Evolutionary conservation across 2,329 filamentous ascomycete genomes (phyloP).

Genomic region (Gnomoniopsis sp.): DNA sequence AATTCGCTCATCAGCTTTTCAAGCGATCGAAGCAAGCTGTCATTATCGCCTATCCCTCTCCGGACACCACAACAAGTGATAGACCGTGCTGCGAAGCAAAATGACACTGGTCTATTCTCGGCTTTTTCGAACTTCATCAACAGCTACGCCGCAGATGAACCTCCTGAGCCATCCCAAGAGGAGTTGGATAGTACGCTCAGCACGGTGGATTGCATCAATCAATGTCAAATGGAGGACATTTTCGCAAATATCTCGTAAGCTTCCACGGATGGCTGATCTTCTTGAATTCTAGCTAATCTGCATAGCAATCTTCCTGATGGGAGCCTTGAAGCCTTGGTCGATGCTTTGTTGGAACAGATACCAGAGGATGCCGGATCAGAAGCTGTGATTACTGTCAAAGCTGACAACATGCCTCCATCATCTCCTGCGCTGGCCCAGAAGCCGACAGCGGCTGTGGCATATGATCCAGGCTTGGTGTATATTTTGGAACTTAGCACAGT

Average conservation of each 20-base stretch:
- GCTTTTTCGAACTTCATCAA: constrained; percentile 95
- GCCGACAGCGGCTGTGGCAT: constrained; percentile 55
- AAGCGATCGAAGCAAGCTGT: constrained; percentile 58
- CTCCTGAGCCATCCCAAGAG: constrained; percentile 94
- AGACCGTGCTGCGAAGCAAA: constrained; percentile 74
- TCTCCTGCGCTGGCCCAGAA: constrained; percentile 60
- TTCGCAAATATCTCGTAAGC: constrained; percentile 78
- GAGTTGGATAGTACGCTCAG: constrained; percentile 94
- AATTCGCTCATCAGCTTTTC: constrained; percentile 86
- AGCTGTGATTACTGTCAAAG: constrained; percentile 83
- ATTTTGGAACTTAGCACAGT: constrained; percentile 88
- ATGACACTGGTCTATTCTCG: constrained; percentile 84
- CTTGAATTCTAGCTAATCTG: not conserved
- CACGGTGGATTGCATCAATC: constrained; percentile 89
- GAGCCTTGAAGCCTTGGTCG: constrained; percentile 50
- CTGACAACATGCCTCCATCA: constrained; percentile 66
- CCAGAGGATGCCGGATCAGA: constrained; percentile 76
- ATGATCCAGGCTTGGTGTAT: constrained; percentile 85
- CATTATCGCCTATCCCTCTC: constrained; percentile 78
- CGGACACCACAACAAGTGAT: constrained; percentile 91
- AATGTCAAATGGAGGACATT: constrained; percentile 79
- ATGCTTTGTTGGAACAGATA: constrained; percentile 75
- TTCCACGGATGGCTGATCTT: not conserved
- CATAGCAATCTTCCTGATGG: constrained; percentile 36
- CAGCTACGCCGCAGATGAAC: constrained; percentile 97